Evolutionary conservation across 768 basidiomycete species (phyloP).

Genomic region (Naganishia vishniacii): DNA sequence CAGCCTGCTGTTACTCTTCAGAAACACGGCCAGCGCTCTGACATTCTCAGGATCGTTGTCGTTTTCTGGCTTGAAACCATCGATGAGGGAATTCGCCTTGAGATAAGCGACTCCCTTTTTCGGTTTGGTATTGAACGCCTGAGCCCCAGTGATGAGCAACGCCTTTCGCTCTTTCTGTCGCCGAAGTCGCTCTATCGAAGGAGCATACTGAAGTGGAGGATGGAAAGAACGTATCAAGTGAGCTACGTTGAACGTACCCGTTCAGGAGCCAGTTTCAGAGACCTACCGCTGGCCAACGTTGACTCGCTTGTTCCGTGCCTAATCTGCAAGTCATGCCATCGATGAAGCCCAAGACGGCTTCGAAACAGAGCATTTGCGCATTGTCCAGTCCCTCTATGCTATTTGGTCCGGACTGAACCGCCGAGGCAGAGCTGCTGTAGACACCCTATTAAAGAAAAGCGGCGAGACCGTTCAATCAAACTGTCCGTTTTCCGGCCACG

Average conservation of each 20-base stretch:
- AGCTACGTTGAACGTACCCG: too few relatives aligned
- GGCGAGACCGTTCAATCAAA: not conserved
- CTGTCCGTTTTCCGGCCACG: not conserved
- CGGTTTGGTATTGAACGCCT: constrained; percentile 86
- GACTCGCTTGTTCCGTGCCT: constrained; percentile 34
- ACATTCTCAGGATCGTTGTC: constrained; percentile 30
- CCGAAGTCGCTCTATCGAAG: constrained; percentile 57
- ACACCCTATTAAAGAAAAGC: constrained; percentile 61
- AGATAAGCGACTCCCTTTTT: constrained; percentile 83
- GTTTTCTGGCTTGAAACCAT: constrained; percentile 27
- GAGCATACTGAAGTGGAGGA: not conserved
- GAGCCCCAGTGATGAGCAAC: constrained; percentile 71
- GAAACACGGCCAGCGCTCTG: constrained; percentile 64
- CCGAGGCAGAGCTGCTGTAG: constrained; percentile 60
- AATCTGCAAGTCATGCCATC: constrained; percentile 73
- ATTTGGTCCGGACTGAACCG: constrained; percentile 57
- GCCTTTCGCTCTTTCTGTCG: constrained; percentile 76
- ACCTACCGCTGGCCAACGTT: constrained; percentile 63
- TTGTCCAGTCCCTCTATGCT: constrained; percentile 52
- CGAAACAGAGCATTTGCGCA: constrained; percentile 79
- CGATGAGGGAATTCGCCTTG: constrained; percentile 83
- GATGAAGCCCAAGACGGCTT: constrained; percentile 77
- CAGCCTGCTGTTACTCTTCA: constrained; percentile 74
- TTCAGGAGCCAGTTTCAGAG: too few relatives aligned
- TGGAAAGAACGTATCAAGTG: too few relatives aligned